Evolutionary conservation across 148 eudicot genomes (phyloP), one percentile per base, ranked within the genome.

Genomic region (Mesembryanthemum crystallinum): DNA sequence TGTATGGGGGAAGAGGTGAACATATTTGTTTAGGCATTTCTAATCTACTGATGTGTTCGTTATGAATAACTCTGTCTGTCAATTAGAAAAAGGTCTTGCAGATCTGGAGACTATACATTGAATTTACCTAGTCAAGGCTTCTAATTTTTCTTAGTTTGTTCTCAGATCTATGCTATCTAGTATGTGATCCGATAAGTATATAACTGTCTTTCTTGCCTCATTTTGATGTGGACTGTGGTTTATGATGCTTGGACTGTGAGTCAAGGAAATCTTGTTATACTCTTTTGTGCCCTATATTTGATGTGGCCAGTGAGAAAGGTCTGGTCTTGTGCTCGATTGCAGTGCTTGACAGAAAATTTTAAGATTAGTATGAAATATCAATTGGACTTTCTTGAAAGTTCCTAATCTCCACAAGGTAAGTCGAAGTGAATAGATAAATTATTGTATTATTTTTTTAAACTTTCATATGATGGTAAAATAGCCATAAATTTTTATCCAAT

Each of bases 1-100:
- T 96, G 32, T 92, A 88, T 81, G 98, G 99, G 73, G 99, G 99
- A 67, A 91, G 97, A 89, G 99, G 99, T 92, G 75, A 82, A 49
- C 65, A 51, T 72, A 28, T 57, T 28, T 67, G 61, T 57, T 67
- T 32, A 69, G 67, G 43, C 35, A 57, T 67, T 54, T 57, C 0
- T 54, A 64, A 33, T 43, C 55, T 49, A 25, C 8, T 6, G 52
- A 3, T n/a, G 33, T 47, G n/a, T 18, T 47, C 12, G 14, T 63
- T 21, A n/a, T 28, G 35, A 11, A 37, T 20, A 57, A 71, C 27
- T 30, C 8, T 71, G 17, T 71, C 60, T 57, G 9, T 57, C 7
- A n/a, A 57, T 27, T 57, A n/a, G 60, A 5, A 57, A 57, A 57
- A 57, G 17, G 27, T 57, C 25, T 57, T 21, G 27, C 8, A 6